A percentile compares a stretch with the other conserved stretches of the same genome.
Evolutionary conservation across 371 early-diverging fungal genomes (phyloP).

Genomic region (Batkoa obscura): DNA sequence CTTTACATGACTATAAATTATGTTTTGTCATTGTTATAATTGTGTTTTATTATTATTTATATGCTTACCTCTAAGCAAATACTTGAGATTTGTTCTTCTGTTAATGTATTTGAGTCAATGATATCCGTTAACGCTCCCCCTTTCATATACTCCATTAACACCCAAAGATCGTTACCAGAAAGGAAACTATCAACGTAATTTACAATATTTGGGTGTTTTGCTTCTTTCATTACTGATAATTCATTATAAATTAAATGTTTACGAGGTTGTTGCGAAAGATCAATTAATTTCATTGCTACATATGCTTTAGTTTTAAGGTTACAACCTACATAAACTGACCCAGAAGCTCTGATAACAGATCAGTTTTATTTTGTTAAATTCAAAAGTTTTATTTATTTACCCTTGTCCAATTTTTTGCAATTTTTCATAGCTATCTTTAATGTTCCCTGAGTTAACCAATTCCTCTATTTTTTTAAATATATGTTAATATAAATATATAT

Average conservation of each 20-base stretch:
- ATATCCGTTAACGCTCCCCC: slow-evolving; percentile 94
- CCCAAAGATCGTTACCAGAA: slow-evolving; percentile 77
- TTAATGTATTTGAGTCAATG: slow-evolving; percentile 80
- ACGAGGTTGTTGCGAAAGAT: slow-evolving; percentile 73
- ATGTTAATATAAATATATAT: neutral
- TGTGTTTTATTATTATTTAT: slow-evolving; percentile 1
- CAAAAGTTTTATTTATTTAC: slow-evolving; percentile 20
- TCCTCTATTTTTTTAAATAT: slow-evolving; percentile 8
- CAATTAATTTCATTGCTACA: slow-evolving; percentile 97
- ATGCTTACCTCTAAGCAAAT: slow-evolving; percentile 58
- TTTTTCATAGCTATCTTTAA: slow-evolving; percentile 63
- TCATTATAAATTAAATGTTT: slow-evolving; percentile 91
- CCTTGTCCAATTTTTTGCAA: slow-evolving; percentile 92
- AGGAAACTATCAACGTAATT: slow-evolving; percentile 82
- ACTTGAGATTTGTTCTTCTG: slow-evolving; percentile 79
- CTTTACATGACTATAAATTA: slow-evolving; percentile 39
- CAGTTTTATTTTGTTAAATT: neutral
- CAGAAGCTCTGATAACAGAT: slow-evolving; percentile 55
- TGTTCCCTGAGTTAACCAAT: slow-evolving; percentile 77
- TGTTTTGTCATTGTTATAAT: neutral
- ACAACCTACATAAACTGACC: slow-evolving; percentile 80
- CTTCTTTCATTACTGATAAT: slow-evolving; percentile 87
- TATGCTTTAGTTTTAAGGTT: slow-evolving; percentile 37
- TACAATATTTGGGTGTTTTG: slow-evolving; percentile 86
- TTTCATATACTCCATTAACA: slow-evolving; percentile 98